Evolutionary conservation across 495 filamentous ascomycete species (phyloP), one percentile per base, ranked within the genome.

Genomic region (Darksidea phi): DNA sequence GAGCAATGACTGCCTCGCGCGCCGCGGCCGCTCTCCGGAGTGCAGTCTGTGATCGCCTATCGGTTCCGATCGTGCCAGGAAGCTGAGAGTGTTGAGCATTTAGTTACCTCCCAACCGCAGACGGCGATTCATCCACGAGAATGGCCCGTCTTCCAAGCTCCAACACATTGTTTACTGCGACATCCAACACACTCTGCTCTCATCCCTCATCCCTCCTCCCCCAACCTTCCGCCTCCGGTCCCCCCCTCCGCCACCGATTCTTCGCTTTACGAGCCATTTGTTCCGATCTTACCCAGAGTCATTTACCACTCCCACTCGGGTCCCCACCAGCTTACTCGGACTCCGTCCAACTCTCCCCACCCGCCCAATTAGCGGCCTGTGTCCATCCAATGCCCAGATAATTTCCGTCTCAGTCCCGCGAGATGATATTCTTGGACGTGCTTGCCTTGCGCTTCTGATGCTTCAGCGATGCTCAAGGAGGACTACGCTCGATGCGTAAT

Each of bases 271-370:
- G 41, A 43, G 3, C 28, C 28, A 32, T 10, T n/a, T n/a, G n/a
- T 38, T 8, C 15, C 36, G 15, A 38, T 38, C 7, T 15, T 8
- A 38, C 8, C 36, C 36, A 38, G 36, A 7, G 36, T 15, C 36
- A 38, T 15, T 7, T 15, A 7, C 7, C 8, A 8, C 36, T 15
- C 36, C 15, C 36, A 25, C 20, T 61, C 63, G 63, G 63, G 56
- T 60, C 63, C 60, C 63, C 63, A 41, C 63, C 10, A 32, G 34
- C 18, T 15, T 20, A 48, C 48, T 66, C 63, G 63, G 63, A 66
- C 38, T 66, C 63, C 63, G 63, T 60, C 50, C 41, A 17, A 41
- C 34, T 13, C 25, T 32, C 32, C 32, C 13, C 49, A 50, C 56
- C 45, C 32, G 26, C 49, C 63, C 63, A 56, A 56, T 59, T 43